A percentile compares a stretch with the other conserved stretches of the same genome.
Conservation (phyloP, 371 early-diverging fungal species). For the Fennellomyces sp. region DNA sequence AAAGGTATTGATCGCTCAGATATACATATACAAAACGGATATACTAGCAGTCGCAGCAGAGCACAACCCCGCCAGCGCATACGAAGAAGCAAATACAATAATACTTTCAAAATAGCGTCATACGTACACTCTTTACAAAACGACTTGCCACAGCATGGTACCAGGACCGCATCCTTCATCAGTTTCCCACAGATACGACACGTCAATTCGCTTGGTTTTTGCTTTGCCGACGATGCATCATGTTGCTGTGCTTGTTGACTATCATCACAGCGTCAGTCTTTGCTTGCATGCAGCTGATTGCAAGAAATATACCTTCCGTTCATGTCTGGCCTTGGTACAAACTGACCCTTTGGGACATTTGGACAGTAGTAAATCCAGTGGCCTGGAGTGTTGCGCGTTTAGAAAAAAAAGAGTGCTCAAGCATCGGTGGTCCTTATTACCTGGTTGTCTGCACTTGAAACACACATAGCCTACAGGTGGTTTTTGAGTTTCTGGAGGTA, state of each 20-base stretch:
- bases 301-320: slow-evolving; percentile 24
- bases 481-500: slow-evolving; percentile 50
- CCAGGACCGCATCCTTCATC: slow-evolving; percentile 77
- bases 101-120: slow-evolving; percentile 5
- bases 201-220: slow-evolving; percentile 58
- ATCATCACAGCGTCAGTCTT: not conserved
- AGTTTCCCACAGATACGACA: slow-evolving; percentile 81
- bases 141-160: slow-evolving; percentile 85
- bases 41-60: slow-evolving; percentile 12
- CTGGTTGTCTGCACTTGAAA: slow-evolving; percentile 54
- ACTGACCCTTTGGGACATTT: slow-evolving; percentile 51
- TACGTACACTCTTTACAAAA: slow-evolving; percentile 89
- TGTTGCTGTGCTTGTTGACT: not conserved
- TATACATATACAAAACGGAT: not conserved
- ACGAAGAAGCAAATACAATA: not conserved
- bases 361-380: slow-evolving; percentile 63
- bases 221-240: not conserved
- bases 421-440: too few relatives aligned
- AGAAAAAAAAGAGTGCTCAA: too few relatives aligned
- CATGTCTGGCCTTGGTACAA: slow-evolving; percentile 38
- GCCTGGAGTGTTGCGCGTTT: too few relatives aligned
- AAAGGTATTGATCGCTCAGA: not conserved
- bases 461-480: slow-evolving; percentile 55
- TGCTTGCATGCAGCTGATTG: not conserved
- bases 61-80: not conserved